Base-by-base conservation (phyloP, 2,329 filamentous ascomycete species). In the Cytospora mali region DNA sequence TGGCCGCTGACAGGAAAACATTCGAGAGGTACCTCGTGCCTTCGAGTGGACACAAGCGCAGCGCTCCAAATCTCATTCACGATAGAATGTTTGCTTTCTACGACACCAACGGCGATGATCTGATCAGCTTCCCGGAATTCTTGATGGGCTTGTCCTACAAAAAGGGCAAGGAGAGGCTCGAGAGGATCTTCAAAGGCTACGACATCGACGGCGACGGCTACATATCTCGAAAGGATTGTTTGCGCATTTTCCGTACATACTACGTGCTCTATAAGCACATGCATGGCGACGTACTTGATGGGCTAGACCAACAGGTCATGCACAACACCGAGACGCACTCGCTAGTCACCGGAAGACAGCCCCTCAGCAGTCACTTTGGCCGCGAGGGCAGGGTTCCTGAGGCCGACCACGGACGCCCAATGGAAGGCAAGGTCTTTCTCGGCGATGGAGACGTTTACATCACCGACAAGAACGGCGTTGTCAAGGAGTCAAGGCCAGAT, bases 71-170 rank as follows among this genome's bases (percentile, higher is more conserved):
- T 73, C 84, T 97, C 16, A 91, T 99, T 64, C 95, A 96, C 72
- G 94, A 99, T 74, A 90, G 95, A 68, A 95, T 97, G 85, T 99
- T 98, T 76, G 87, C 91, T 56, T 97, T 97, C 74, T 99, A 97
- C 74, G 95, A 99, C 75, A 91, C 88, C 33, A 94, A 98, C 73
- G 84, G 87, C 49, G 92, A 99, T 72, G 91, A 90, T 25, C 80
- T 96, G 9, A 97, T 99, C 69, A 91, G 91, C 9, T 98, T 99
- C 69, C 84, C 92, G 55, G 95, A 99, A 73, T 99, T 97, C 71
- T 78, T 98, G 27, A 87, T 89, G 62, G 95, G 92, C 0, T 80
- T 97, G 54, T 88, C 92, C 5, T 89, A 87, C 69, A 79, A 86
- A 29, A 88, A 86, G 69, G 80, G 84, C 62, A 86, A 89, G 68